These are phyloP conservation scores for Colletotrichum gloeosporioides DNA, from an alignment of 2,329 filamentous ascomycete species.

Conservation along the genomic window DNA sequence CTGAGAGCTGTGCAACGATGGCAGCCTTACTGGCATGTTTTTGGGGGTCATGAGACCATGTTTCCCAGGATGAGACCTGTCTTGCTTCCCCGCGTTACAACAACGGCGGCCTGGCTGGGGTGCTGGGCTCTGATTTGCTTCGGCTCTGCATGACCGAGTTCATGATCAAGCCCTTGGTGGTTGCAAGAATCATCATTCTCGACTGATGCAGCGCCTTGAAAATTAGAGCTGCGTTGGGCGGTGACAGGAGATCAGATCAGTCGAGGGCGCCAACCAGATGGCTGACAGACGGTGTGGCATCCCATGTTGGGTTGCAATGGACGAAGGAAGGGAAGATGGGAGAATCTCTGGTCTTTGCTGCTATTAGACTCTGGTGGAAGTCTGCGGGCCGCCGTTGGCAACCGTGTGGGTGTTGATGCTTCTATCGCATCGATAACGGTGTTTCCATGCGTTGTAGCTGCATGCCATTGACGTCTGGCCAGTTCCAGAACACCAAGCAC, in stretches of 20 bases:
- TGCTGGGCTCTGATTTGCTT: neutral
- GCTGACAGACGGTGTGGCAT: neutral
- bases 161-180: neutral
- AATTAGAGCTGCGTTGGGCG: neutral
- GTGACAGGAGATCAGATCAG: slow-evolving; percentile 1
- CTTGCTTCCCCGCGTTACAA: neutral
- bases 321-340: neutral
- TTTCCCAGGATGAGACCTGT: neutral
- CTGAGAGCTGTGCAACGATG: neutral
- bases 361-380: neutral
- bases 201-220: neutral
- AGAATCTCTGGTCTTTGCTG: neutral
- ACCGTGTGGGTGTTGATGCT: neutral
- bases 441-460: neutral
- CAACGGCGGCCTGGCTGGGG: neutral
- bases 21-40: slow-evolving; percentile 1
- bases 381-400: neutral
- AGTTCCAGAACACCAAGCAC: slow-evolving; percentile 7
- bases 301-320: neutral
- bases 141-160: neutral
- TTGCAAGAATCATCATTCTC: slow-evolving; percentile 6
- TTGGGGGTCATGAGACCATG: slow-evolving; percentile 12
- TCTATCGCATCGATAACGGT: neutral
- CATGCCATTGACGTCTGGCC: slow-evolving; percentile 2
- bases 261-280: neutral